Percentiles rank a stretch among this genome's conserved stretches.
Conservation (phyloP, 805 yeast genomes). For the Pichia manshurica region DNA sequence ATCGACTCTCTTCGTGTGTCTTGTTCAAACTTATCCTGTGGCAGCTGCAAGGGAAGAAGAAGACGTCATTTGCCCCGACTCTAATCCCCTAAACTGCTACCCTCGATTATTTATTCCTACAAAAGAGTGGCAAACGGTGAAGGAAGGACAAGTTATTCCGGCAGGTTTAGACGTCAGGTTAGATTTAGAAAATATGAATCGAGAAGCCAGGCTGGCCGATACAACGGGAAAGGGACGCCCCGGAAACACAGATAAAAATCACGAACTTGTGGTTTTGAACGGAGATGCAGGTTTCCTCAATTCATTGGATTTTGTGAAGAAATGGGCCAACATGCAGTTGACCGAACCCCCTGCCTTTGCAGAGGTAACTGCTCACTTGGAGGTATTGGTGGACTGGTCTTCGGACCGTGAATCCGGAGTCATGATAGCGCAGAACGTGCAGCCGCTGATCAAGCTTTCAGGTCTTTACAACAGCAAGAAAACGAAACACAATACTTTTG, state of each 20-base stretch:
- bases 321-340: neutral
- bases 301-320: constrained; percentile 7
- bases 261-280: constrained; percentile 11
- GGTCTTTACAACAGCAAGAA: constrained; percentile 22
- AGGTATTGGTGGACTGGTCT: constrained; percentile 50
- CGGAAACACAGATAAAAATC: constrained; percentile 5
- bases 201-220: constrained; percentile 57
- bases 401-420: constrained; percentile 63
- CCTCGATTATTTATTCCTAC: constrained; percentile 60
- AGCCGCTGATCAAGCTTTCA: constrained; percentile 28
- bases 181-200: constrained; percentile 63
- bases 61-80: constrained; percentile 36
- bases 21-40: constrained; percentile 2
- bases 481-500: constrained; percentile 1
- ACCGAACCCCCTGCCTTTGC: neutral
- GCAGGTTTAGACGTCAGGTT: constrained; percentile 73
- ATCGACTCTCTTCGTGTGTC: neutral
- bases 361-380: constrained; percentile 25
- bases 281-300: constrained; percentile 2
- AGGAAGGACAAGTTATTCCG: constrained; percentile 72
- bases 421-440: constrained; percentile 35
- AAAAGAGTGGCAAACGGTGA: constrained; percentile 61
- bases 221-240: neutral
- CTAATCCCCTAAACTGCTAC: constrained; percentile 49
- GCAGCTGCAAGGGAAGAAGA: neutral